Conservation (phyloP, 148 eudicot genomes). For the Linanthus parryae region DNA sequence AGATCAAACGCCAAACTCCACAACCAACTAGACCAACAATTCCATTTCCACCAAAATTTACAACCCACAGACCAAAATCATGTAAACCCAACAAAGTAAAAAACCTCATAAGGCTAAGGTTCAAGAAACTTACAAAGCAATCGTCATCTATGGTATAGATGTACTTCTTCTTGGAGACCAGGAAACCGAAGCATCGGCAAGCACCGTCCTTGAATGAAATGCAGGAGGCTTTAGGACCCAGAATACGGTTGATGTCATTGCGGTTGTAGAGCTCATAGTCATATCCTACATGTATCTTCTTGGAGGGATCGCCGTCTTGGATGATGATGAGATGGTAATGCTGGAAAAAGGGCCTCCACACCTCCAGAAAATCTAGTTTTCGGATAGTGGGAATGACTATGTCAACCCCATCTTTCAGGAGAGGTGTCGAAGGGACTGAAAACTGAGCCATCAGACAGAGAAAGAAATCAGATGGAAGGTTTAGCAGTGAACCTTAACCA, state of each 20-base stretch:
- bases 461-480: not conserved
- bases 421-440: not conserved
- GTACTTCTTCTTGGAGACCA: slow-evolving; percentile 25
- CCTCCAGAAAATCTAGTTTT: slow-evolving; percentile 8
- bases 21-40: too few relatives aligned
- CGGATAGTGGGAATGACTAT: slow-evolving; percentile 9
- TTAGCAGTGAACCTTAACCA: too few relatives aligned
- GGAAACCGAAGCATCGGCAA: slow-evolving; percentile 33
- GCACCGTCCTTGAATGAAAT: slow-evolving; percentile 34
- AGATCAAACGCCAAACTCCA: slow-evolving; percentile 3
- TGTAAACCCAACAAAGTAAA: too few relatives aligned
- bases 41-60: too few relatives aligned
- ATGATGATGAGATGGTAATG: slow-evolving; percentile 19
- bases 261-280: slow-evolving; percentile 32
- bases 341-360: slow-evolving; percentile 14
- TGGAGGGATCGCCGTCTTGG: slow-evolving; percentile 34
- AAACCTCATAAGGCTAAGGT: not conserved
- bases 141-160: slow-evolving; percentile 11
- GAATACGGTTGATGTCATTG: slow-evolving; percentile 30
- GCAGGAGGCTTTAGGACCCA: slow-evolving; percentile 31
- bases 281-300: slow-evolving; percentile 24
- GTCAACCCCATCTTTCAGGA: slow-evolving; percentile 6
- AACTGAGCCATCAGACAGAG: not conserved
- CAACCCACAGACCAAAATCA: not conserved
- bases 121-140: slow-evolving; percentile 7